These are phyloP conservation scores for Penicillium concentricum DNA, from an alignment of 2,329 filamentous ascomycete species.

Conservation along the genomic window DNA sequence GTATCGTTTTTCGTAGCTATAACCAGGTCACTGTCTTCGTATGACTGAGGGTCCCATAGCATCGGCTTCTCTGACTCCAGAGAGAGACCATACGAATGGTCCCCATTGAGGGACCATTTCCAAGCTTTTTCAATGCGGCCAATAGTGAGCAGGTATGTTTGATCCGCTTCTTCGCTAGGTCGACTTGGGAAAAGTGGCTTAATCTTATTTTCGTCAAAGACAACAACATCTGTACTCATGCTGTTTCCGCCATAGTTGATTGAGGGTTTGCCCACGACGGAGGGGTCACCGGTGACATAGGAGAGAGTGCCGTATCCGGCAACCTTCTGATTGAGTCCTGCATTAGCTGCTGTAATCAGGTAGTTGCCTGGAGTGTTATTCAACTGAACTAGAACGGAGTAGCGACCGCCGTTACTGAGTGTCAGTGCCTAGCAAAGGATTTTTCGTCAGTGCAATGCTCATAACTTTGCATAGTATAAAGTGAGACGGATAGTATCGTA, in stretches of 20 bases:
- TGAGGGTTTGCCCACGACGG: background rate
- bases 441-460: background rate
- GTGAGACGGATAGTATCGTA: background rate
- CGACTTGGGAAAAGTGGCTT: background rate
- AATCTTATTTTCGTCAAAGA: background rate
- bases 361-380: conserved; percentile 1
- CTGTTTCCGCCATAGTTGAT: background rate
- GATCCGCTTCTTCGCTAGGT: background rate
- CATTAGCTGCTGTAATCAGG: background rate
- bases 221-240: background rate
- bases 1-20: background rate
- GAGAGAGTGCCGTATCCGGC: background rate
- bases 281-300: background rate
- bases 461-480: background rate
- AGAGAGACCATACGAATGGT: background rate
- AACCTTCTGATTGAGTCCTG: conserved; percentile 4
- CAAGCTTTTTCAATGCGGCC: conserved; percentile 2
- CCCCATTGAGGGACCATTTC: conserved; percentile 4
- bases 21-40: background rate
- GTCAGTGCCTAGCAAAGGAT: background rate
- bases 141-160: background rate
- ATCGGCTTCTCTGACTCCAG: conserved; percentile 1
- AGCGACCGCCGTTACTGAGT: background rate
- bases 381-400: conserved; percentile 1
- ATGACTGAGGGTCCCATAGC: background rate